Conservation (phyloP, 805 yeast genomes). For the Saccharomycopsis oosterbeekiorum region DNA sequence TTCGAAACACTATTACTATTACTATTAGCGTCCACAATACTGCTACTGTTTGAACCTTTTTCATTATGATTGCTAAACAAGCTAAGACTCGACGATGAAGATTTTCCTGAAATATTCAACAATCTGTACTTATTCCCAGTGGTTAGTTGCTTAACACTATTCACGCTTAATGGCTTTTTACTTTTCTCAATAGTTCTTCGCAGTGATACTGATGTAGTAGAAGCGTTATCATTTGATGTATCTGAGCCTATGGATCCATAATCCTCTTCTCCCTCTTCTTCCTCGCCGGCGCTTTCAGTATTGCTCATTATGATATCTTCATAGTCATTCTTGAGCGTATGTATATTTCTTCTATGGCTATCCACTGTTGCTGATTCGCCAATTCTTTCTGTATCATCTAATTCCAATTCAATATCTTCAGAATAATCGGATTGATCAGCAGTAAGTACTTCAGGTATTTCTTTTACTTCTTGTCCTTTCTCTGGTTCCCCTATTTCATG, state of each 20-base stretch:
- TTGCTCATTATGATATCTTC: conserved; percentile 13
- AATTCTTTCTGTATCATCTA: background rate
- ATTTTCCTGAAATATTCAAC: background rate
- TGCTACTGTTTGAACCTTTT: background rate
- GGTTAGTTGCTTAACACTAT: background rate
- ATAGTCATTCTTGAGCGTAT: background rate
- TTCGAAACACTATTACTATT: background rate
- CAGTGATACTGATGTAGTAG: conserved; percentile 3
- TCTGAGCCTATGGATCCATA: conserved; percentile 13
- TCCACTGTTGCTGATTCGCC: background rate
- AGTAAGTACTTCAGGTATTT: conserved; percentile 20
- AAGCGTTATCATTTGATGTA: conserved; percentile 13
- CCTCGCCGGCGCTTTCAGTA: conserved; percentile 10
- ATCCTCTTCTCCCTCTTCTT: conserved; percentile 3
- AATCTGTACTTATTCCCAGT: background rate
- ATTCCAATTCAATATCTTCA: background rate
- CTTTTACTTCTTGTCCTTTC: conserved; percentile 18
- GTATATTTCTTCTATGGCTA: background rate
- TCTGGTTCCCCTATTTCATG: conserved; percentile 19
- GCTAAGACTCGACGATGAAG: background rate
- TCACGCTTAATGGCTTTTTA: background rate
- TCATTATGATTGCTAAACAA: background rate
- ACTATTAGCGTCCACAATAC: background rate
- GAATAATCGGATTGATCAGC: conserved; percentile 12
- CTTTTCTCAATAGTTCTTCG: background rate